phyloP scores from a whole-genome alignment of 495 filamentous ascomycete species.

The Lasiosphaeria ovina region DNA sequence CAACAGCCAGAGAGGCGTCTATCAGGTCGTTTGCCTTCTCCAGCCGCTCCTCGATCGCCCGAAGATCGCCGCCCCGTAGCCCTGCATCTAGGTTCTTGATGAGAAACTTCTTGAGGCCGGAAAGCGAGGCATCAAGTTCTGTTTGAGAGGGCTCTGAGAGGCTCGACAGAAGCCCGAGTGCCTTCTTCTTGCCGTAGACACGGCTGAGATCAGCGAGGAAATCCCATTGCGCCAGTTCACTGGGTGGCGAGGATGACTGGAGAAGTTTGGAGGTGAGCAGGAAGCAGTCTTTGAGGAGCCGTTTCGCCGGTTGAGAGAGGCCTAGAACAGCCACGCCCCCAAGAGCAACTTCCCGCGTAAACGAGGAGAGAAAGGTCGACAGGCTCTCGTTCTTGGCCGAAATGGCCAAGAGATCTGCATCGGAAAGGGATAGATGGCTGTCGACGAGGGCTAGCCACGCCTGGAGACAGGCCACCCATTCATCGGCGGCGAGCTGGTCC shows the following conservation, averaged over 20 bases:
- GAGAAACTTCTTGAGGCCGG: slow-evolving; percentile 42
- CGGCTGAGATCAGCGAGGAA: slow-evolving; percentile 58
- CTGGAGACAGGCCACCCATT: slow-evolving; percentile 77
- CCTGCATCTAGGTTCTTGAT: slow-evolving; percentile 51
- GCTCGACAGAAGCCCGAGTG: slow-evolving; percentile 25
- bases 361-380: slow-evolving; percentile 59
- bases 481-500: slow-evolving; percentile 59
- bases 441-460: slow-evolving; percentile 69
- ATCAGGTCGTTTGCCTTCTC: slow-evolving; percentile 52
- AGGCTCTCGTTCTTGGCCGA: slow-evolving; percentile 57
- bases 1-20: slow-evolving; percentile 50
- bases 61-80: slow-evolving; percentile 44
- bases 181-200: slow-evolving; percentile 53
- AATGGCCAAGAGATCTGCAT: slow-evolving; percentile 48
- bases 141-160: slow-evolving; percentile 35
- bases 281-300: slow-evolving; percentile 61
- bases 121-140: slow-evolving; percentile 34
- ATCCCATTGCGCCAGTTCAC: slow-evolving; percentile 49
- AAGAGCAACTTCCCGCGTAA: slow-evolving; percentile 50
- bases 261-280: slow-evolving; percentile 54
- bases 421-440: slow-evolving; percentile 58
- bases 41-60: slow-evolving; percentile 43
- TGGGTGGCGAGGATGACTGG: slow-evolving; percentile 42
- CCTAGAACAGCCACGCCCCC: slow-evolving; percentile 39
- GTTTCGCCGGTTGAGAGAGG: slow-evolving; percentile 46